Conservation (phyloP, 1,284 basidiomycete genomes). For the Ustilago shanxiensis region DNA sequence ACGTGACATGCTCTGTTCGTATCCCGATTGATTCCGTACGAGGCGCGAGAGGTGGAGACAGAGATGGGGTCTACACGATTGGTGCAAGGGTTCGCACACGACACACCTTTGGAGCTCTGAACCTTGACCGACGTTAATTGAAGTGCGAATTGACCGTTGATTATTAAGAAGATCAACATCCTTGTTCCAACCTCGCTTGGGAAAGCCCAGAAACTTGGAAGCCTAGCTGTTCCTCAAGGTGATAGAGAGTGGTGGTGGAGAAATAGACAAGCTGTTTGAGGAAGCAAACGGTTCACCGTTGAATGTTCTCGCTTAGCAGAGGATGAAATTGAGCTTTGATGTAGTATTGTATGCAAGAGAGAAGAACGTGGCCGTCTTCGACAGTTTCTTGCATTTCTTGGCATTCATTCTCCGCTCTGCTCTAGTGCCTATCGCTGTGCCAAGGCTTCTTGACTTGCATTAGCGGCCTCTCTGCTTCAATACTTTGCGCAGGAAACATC, state of each 20-base stretch:
- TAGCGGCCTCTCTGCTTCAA: not conserved
- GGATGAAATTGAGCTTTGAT: too few species aligned
- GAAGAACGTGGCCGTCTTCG: slow-evolving; percentile 30
- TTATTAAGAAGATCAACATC: too few species aligned
- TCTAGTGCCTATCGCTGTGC: not conserved
- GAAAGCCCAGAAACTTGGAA: not conserved
- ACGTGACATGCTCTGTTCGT: not conserved
- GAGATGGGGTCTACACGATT: not conserved
- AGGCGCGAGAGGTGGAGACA: not conserved
- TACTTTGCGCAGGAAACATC: not conserved
- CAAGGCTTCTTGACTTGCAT: not conserved
- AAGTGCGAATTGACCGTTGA: too few species aligned
- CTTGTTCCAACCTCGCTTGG: too few species aligned
- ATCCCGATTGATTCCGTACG: not conserved
- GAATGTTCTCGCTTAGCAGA: not conserved
- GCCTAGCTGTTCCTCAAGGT: not conserved
- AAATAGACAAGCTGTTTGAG: too few species aligned
- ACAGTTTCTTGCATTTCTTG: slow-evolving; percentile 33
- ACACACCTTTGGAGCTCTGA: too few species aligned
- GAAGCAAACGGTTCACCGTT: not conserved
- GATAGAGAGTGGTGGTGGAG: not conserved
- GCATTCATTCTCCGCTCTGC: slow-evolving; percentile 1
- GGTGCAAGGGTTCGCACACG: too few species aligned
- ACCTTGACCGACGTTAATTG: too few species aligned
- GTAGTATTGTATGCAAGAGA: not conserved